Conservation (phyloP, 2,329 filamentous ascomycete species). For the Fusarium devonianum region DNA sequence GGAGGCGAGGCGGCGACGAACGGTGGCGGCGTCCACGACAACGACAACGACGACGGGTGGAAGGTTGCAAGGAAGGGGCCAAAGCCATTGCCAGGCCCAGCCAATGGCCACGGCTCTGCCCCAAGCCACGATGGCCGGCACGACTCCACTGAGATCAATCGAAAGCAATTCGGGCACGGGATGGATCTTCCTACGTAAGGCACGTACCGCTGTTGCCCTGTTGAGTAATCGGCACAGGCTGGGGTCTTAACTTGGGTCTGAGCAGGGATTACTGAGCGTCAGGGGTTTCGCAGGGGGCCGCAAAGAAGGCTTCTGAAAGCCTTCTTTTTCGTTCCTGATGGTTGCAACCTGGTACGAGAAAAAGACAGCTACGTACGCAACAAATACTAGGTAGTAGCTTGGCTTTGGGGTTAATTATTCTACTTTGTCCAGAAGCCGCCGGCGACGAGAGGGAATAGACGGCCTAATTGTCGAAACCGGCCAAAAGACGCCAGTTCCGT, state of each 20-base stretch:
- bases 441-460: no score
- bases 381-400: no score
- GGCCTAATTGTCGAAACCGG: no score
- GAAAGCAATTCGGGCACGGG: constrained; percentile 7
- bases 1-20: constrained; percentile 13
- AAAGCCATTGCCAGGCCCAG: constrained; percentile 2
- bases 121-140: constrained; percentile 7
- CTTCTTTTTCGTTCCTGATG: no score
- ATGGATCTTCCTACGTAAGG: constrained; percentile 32
- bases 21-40: constrained; percentile 28
- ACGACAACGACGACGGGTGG: constrained; percentile 24
- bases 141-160: constrained; percentile 14
- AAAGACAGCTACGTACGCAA: no score
- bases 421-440: no score
- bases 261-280: no score
- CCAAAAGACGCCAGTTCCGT: no score
- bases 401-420: no score
- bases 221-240: constrained; percentile 20
- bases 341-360: no score
- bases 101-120: constrained; percentile 13
- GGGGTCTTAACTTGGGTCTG: not conserved
- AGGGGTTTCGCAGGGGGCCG: no score
- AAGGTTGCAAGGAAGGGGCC: constrained; percentile 17
- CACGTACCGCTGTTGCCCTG: constrained; percentile 21
- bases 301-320: constrained; percentile 23